Conservation (phyloP, 2,329 filamentous ascomycete genomes). For the Claviceps purpurea region DNA sequence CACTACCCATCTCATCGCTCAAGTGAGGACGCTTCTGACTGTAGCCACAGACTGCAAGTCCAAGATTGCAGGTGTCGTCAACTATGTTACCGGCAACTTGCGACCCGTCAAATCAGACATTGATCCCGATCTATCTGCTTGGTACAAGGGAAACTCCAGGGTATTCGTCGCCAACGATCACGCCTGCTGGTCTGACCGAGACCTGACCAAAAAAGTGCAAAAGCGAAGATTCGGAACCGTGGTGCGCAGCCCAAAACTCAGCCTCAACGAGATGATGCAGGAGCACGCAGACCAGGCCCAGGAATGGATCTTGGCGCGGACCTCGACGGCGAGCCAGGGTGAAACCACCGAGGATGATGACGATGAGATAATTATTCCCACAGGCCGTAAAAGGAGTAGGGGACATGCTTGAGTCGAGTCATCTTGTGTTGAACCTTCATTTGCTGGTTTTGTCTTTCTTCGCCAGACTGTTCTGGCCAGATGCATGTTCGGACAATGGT, state of each 20-base stretch:
- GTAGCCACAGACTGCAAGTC: conserved; percentile 43
- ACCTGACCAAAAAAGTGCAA: conserved; percentile 43
- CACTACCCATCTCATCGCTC: background rate
- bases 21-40: background rate
- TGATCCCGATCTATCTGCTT: conserved; percentile 57
- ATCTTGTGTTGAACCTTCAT: background rate
- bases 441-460: background rate
- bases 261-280: conserved; percentile 43
- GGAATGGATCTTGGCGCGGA: conserved; percentile 34
- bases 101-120: conserved; percentile 68
- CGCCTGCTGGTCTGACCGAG: conserved; percentile 57
- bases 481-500: background rate
- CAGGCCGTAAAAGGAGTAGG: background rate
- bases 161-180: conserved; percentile 69
- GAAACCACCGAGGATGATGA: conserved; percentile 38
- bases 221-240: conserved; percentile 50
- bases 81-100: conserved; percentile 67
- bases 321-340: conserved; percentile 20
- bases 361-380: background rate
- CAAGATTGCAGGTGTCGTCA: conserved; percentile 58
- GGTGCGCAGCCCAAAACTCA: conserved; percentile 32
- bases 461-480: background rate
- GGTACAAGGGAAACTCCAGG: conserved; percentile 73
- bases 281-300: conserved; percentile 37
- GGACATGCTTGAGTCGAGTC: background rate